Conservation (phyloP, 345 rosid genomes). For the Arabis alpina region DNA sequence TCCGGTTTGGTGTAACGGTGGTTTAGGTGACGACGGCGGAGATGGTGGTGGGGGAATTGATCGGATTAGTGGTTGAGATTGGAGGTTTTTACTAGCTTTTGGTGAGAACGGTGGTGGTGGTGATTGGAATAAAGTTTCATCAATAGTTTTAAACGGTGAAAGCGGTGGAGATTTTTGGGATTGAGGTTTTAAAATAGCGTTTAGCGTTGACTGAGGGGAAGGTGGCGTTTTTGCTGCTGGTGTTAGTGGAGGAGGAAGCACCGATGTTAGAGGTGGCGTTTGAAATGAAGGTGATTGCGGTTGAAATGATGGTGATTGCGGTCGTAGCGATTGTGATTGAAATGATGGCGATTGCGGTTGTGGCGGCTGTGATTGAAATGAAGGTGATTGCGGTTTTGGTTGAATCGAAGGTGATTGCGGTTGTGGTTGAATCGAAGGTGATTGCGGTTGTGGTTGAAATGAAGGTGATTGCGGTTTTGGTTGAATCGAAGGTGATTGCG, state of each 20-base stretch:
- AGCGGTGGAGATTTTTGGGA: conserved; percentile 18
- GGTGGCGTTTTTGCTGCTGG: not conserved
- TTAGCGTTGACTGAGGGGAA: conserved; percentile 11
- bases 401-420: not conserved
- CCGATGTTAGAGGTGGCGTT: too few relatives aligned
- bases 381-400: too few relatives aligned
- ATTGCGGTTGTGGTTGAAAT: not conserved
- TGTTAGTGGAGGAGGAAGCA: too few relatives aligned
- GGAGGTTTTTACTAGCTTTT: conserved; percentile 13
- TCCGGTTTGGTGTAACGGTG: not conserved
- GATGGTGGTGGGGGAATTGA: not conserved
- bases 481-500: conserved; percentile 19
- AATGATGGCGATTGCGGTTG: not conserved
- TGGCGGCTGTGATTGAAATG: not conserved
- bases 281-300: not conserved
- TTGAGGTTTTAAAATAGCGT: not conserved
- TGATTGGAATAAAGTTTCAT: too few relatives aligned
- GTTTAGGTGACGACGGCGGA: not conserved
- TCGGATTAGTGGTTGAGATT: conserved; percentile 2
- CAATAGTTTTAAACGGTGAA: too few relatives aligned
- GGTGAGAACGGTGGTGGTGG: not conserved
- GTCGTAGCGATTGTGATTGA: too few relatives aligned
- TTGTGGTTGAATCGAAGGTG: too few relatives aligned
- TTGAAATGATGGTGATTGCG: not conserved
- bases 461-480: not conserved